Evolutionary conservation across 306 rosid species (phyloP).

Genomic region (Chamaecrista fasciculata): DNA sequence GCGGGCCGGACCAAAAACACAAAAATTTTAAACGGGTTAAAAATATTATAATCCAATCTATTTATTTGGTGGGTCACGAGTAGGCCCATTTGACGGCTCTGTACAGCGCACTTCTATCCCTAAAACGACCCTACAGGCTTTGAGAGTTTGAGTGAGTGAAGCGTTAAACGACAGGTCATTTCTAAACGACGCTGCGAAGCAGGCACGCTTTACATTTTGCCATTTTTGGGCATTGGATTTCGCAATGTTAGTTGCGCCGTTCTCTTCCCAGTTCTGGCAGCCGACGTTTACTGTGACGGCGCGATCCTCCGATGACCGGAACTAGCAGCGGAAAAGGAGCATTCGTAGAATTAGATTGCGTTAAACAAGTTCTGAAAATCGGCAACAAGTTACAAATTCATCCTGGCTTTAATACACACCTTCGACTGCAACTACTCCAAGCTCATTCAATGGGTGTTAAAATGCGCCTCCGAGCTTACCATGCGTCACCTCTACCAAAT

Average conservation of each 20-base stretch:
- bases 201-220: no score
- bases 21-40: no score
- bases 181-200: background rate
- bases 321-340: background rate
- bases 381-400: background rate
- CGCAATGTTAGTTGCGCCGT: no score
- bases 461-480: constrained; percentile 33
- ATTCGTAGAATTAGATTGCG: background rate
- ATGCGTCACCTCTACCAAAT: constrained; percentile 45
- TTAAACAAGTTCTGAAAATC: background rate
- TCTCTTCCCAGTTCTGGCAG: background rate
- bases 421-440: constrained; percentile 39
- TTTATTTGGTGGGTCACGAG: no score
- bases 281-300: background rate
- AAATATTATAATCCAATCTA: no score
- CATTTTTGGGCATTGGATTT: no score
- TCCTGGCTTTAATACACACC: constrained; percentile 36
- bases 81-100: no score
- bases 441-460: constrained; percentile 36
- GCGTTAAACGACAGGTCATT: background rate
- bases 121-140: background rate
- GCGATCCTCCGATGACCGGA: background rate
- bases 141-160: no score
- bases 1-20: no score
- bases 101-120: no score